Evolutionary conservation across 1,284 basidiomycete species (phyloP), one percentile per base, ranked within the genome.

Genomic region (Ceratobasidium sp.): DNA sequence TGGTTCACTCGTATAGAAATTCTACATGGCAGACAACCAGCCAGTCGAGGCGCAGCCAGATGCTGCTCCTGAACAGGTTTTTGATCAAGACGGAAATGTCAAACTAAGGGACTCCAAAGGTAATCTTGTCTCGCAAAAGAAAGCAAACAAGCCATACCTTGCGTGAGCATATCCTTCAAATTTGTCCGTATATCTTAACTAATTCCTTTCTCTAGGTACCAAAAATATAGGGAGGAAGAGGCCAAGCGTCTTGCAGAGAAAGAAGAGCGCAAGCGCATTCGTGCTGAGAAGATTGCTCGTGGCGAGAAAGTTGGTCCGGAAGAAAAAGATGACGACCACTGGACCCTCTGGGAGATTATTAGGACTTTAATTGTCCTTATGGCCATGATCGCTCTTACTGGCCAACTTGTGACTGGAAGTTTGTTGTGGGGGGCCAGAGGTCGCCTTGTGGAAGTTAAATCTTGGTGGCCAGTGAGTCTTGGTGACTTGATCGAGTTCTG

Each of bases 331-430:
- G 91, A 91, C 23, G 88, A 84, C 32, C 83, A 87, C 74, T 81
- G 84, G 73, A 65, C 48, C 32, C 61, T 69, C 10, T 73, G 71
- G 43, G 91, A 87, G 16, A 79, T 93, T 69, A 80, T 92, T 77
- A 92, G 91, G 78, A 89, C 91, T 78, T 76, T 93, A 45, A 75
- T 92, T 61, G 85, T 87, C 75, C 73, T 86, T 5, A 61, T 88
- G 28, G 76, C 91, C 61, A 81, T 88, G 74, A 76, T 86, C 53
- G 76, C 85, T 1, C 82, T 92, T 32, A 84, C 90, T 5, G 90
- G 92, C 58, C 90, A 91, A 78, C 93, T 94, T 80, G 83, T 94
- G 78, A 92, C 92, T 0, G 92, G 90, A 34, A 92, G 89, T 77
- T 92, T 88, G 79, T 79, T 88, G 21, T 95, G 92, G 91, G 91